phyloP scores from a whole-genome alignment of 23 red algal species.

The Gracilaria caudata region DNA sequence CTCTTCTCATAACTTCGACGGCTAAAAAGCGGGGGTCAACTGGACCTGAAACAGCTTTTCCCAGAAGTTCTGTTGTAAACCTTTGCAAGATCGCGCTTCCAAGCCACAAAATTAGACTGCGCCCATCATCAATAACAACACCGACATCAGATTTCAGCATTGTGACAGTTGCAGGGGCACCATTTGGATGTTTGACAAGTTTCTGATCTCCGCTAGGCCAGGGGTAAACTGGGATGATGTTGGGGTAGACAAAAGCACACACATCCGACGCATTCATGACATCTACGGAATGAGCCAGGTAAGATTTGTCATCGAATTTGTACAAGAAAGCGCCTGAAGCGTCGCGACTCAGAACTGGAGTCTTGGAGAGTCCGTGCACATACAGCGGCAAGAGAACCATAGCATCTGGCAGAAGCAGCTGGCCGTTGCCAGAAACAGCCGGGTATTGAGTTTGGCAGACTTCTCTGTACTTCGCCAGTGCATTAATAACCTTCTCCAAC shows the following conservation, averaged over 20 bases:
- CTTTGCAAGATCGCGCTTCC: constrained; percentile 60
- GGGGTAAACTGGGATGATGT: constrained; percentile 78
- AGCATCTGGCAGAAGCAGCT: constrained; percentile 89
- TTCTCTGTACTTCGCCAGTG: constrained; percentile 86
- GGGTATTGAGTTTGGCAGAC: constrained; percentile 66
- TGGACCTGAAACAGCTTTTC: constrained; percentile 41
- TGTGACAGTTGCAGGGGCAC: constrained; percentile 65
- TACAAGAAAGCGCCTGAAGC: constrained; percentile 74
- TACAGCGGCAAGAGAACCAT: constrained; percentile 87
- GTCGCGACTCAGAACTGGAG: constrained; percentile 82
- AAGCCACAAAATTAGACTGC: constrained; percentile 78
- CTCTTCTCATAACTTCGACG: constrained; percentile 64
- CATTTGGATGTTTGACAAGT: constrained; percentile 33
- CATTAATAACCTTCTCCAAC: constrained; percentile 75
- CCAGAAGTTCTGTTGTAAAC: constrained; percentile 67
- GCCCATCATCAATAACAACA: constrained; percentile 86
- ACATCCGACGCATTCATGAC: constrained; percentile 65
- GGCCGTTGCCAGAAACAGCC: constrained; percentile 39
- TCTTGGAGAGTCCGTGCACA: constrained; percentile 83
- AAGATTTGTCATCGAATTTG: constrained; percentile 92
- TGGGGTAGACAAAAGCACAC: constrained; percentile 83
- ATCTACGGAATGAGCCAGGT: constrained; percentile 73
- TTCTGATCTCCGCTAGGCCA: constrained; percentile 32
- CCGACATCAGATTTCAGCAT: constrained; percentile 63
- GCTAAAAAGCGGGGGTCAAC: constrained; percentile 52